These are phyloP conservation scores for Raphanus sativus DNA, from an alignment of 345 rosid genomes.

Conservation along the genomic window DNA sequence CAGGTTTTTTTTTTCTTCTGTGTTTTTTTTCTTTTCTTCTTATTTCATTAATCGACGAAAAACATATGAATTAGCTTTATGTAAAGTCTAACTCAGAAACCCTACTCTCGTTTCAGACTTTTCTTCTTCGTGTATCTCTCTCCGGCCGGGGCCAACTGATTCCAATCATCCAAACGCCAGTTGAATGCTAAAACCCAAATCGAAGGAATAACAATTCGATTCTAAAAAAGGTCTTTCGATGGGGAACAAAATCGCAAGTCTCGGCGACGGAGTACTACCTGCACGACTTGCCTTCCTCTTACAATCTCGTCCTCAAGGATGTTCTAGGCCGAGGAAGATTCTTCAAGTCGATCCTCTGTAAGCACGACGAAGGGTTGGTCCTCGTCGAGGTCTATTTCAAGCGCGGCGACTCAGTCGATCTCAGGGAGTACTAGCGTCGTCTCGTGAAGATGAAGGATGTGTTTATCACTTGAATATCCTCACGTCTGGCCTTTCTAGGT, in stretches of 20 bases:
- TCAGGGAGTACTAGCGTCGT: conserved; percentile 81
- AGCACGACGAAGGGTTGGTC: conserved; percentile 96
- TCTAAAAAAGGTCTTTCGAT: conserved; percentile 34
- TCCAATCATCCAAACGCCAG: not conserved
- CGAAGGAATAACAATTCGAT: no score
- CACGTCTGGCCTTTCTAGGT: conserved; percentile 99
- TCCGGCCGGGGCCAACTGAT: conserved; percentile 4
- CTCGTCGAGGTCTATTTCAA: no score
- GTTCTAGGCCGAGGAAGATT: conserved; percentile 86
- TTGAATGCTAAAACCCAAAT: not conserved
- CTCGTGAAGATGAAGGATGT: conserved; percentile 77
- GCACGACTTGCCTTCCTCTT: conserved; percentile 97
- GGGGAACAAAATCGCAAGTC: conserved; percentile 98
- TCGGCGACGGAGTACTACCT: conserved; percentile 98
- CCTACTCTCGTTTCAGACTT: no score
- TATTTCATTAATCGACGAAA: no score
- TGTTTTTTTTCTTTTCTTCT: no score
- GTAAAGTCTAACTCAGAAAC: no score
- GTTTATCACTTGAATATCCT: conserved; percentile 70
- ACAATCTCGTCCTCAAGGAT: no score
- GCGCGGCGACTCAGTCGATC: conserved; percentile 97
- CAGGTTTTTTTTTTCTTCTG: no score
- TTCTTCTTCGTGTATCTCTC: not conserved
- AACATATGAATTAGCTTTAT: no score
- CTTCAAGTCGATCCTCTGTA: conserved; percentile 93